phyloP scores from a whole-genome alignment of 2,329 filamentous ascomycete species.

The Colletotrichum cereale region DNA sequence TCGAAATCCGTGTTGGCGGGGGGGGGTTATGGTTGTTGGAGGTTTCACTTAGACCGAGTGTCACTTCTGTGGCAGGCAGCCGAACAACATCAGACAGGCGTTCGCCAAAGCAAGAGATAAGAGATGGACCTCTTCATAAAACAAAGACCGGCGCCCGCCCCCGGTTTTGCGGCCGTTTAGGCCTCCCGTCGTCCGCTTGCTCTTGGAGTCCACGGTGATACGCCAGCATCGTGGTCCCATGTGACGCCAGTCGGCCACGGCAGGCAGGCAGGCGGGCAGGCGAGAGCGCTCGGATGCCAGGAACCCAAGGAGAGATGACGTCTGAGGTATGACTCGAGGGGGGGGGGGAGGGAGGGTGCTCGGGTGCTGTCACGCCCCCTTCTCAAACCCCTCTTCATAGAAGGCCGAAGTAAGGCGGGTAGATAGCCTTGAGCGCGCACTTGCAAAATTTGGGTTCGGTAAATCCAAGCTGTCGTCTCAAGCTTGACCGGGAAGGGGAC shows the following conservation, averaged over 20 bases:
- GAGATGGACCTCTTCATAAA: background rate
- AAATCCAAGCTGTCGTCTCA: constrained; percentile 14
- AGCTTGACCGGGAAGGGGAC: background rate
- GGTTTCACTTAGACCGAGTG: background rate
- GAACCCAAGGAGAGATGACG: constrained; percentile 26
- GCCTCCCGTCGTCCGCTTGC: background rate
- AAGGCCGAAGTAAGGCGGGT: background rate
- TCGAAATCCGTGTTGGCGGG: background rate
- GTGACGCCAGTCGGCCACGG: background rate
- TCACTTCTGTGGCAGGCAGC: background rate
- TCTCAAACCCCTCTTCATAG: background rate
- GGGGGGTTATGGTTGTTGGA: background rate
- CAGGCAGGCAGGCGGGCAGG: background rate
- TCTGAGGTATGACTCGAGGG: constrained; percentile 16
- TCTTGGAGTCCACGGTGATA: background rate
- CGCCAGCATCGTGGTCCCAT: background rate
- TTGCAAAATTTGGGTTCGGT: constrained; percentile 12
- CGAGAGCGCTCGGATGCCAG: constrained; percentile 13
- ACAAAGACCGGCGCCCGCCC: background rate
- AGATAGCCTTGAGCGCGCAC: constrained; percentile 22
- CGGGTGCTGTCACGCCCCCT: constrained; percentile 12
- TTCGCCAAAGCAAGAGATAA: background rate
- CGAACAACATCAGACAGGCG: too few species aligned
- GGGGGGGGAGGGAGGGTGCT: background rate
- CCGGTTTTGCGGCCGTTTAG: background rate